These are phyloP conservation scores for Diplodia scrobiculata DNA, from an alignment of 2,329 filamentous ascomycete species.

Conservation along the genomic window DNA sequence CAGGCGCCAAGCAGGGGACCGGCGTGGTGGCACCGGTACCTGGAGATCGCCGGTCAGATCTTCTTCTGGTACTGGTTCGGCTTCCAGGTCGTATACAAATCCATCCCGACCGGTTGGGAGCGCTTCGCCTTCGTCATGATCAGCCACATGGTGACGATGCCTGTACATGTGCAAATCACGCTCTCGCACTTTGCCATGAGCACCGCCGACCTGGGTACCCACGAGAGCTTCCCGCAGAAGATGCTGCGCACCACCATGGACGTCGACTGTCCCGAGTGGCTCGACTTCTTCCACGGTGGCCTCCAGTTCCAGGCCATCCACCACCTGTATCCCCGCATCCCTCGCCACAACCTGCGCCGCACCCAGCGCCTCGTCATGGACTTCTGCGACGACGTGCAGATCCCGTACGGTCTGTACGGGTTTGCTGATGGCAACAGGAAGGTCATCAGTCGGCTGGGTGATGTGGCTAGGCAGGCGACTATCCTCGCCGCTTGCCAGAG, in stretches of 20 bases:
- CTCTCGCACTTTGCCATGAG: constrained; percentile 74
- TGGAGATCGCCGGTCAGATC: constrained; percentile 64
- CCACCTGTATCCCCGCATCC: constrained; percentile 69
- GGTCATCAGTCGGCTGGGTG: constrained; percentile 57
- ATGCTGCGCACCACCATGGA: constrained; percentile 74
- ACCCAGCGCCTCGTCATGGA: constrained; percentile 62
- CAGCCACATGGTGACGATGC: constrained; percentile 66
- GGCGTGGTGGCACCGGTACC: constrained; percentile 68
- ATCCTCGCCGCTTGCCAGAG: constrained; percentile 60
- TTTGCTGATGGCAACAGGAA: constrained; percentile 66
- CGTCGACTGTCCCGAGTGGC: constrained; percentile 70
- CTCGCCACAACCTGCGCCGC: constrained; percentile 66
- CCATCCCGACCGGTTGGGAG: constrained; percentile 60
- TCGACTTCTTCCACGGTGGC: constrained; percentile 72
- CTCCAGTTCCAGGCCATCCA: constrained; percentile 73
- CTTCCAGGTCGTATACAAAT: constrained; percentile 64
- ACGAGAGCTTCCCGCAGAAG: constrained; percentile 68
- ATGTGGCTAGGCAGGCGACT: constrained; percentile 63
- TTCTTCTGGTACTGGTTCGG: constrained; percentile 71
- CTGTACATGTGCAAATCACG: constrained; percentile 71
- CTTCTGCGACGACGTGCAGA: constrained; percentile 65
- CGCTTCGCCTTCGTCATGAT: constrained; percentile 65
- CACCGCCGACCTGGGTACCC: constrained; percentile 63
- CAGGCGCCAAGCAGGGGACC: constrained; percentile 60
- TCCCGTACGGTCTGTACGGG: constrained; percentile 63